These are phyloP conservation scores for Epithemia pelagica DNA, from an alignment of 108 stramenopile species.

Conservation along the genomic window DNA sequence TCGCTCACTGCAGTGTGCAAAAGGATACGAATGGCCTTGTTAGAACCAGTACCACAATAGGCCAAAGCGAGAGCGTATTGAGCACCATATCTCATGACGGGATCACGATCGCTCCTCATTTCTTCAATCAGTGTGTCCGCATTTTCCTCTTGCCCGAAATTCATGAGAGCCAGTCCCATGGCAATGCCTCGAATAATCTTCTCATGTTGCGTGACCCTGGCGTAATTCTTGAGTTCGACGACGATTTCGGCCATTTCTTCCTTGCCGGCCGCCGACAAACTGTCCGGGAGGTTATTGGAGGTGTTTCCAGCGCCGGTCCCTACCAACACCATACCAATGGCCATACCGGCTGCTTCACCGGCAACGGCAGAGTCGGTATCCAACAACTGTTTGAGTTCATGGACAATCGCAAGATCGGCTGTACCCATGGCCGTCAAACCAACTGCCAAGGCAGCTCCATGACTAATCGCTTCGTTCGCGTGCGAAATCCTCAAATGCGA, in stretches of 20 bases:
- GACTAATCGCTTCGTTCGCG: slow-evolving; percentile 93
- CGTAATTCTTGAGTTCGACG: slow-evolving; percentile 89
- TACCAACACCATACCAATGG: slow-evolving; percentile 95
- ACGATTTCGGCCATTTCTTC: slow-evolving; percentile 76
- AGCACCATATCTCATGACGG: slow-evolving; percentile 96
- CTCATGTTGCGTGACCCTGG: slow-evolving; percentile 96
- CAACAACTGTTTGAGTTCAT: slow-evolving; percentile 90
- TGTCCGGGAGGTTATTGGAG: slow-evolving; percentile 38
- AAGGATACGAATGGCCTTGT: slow-evolving; percentile 92
- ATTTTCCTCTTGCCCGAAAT: slow-evolving; percentile 94
- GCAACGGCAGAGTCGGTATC: slow-evolving; percentile 96
- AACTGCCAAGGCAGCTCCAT: slow-evolving; percentile 97
- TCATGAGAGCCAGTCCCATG: slow-evolving; percentile 91
- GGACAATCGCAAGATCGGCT: slow-evolving; percentile 71
- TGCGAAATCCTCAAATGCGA: slow-evolving; percentile 74
- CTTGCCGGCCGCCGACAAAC: slow-evolving; percentile 35
- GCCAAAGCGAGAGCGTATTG: slow-evolving; percentile 96
- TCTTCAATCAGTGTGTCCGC: slow-evolving; percentile 95
- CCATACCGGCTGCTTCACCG: slow-evolving; percentile 97
- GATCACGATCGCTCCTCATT: slow-evolving; percentile 92
- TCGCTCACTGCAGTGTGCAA: slow-evolving; percentile 98
- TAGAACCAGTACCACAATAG: slow-evolving; percentile 96
- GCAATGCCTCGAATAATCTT: slow-evolving; percentile 98
- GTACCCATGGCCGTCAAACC: slow-evolving; percentile 96
- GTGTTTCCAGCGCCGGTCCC: slow-evolving; percentile 85